Base-by-base conservation (phyloP, 306 rosid genomes). In the Cicer judaicum region DNA sequence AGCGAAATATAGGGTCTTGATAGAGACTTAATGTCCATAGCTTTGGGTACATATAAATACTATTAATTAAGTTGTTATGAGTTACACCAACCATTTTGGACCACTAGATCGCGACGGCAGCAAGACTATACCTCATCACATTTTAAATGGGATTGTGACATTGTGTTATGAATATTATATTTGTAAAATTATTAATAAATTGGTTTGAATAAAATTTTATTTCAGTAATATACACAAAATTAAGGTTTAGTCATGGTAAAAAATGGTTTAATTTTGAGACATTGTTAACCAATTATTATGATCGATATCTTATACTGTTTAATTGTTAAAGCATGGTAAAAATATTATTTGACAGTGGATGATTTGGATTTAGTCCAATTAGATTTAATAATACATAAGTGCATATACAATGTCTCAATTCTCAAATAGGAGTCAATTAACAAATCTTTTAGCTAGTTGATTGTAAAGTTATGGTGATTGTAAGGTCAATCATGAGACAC, bases 41-140 rank as follows among this genome's bases (percentile, higher is more conserved):
- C 53, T 47, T 29, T 18, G 40, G 15, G 29, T 82, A 56, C 48
- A 68, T 50, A 55, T 66, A 60, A 11, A 56, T 21, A 3, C 39
- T 55, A 66, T 67, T 74, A 49, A 67, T 74, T 48, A 74, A 60
- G 64, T 36, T 72, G 74, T 74, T 70, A 59, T 49, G 57, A 74
- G 42, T 60, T 68, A 8, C 55, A 62, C 77, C 80, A 47, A 78
- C 72, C 77, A 46, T 49, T 40, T 12, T 78, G 81, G 77, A 78
- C 81, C 81, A 70, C 71, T 69, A 60, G 66, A 60, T 60, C 47
- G 15, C 40, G 18, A 68, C 18, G 1, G 15, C 50, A 19, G 38
- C 1, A 52, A 49, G 44, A 10, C 21, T 12, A 56, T 56, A 69
- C 16, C 41, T 57, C 36, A 6, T 41, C 15, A 76, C 39, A 16